Evolutionary conservation across 306 rosid genomes (phyloP).

Genomic region (Aeschynomene evenia): DNA sequence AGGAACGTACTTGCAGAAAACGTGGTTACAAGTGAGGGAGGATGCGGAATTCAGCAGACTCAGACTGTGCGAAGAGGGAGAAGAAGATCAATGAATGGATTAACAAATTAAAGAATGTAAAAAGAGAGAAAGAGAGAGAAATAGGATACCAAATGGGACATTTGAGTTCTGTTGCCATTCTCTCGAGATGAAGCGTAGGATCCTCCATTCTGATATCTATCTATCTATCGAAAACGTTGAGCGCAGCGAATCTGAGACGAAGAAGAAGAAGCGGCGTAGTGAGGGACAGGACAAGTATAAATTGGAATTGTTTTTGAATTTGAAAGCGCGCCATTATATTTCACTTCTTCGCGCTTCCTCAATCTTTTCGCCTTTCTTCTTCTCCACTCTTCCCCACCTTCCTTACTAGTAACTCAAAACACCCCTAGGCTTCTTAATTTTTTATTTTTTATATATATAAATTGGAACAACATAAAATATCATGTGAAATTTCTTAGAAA

Average conservation of each 20-base stretch:
- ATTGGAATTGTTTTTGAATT: background rate
- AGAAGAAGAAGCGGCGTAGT: no score
- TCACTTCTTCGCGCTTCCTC: background rate
- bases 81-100: background rate
- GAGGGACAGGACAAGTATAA: no score
- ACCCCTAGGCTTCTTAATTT: background rate
- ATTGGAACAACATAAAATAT: no score
- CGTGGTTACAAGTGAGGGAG: slow-evolving; percentile 83
- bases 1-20: slow-evolving; percentile 78
- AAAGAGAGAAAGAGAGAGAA: background rate
- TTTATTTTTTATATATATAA: no score
- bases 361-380: background rate
- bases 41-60: slow-evolving; percentile 59
- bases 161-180: slow-evolving; percentile 82
- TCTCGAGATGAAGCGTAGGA: slow-evolving; percentile 49
- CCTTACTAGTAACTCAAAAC: background rate
- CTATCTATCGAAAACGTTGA: no score
- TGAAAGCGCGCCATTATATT: background rate
- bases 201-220: slow-evolving; percentile 55
- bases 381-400: background rate
- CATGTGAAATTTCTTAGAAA: no score
- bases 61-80: slow-evolving; percentile 45
- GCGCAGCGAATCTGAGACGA: no score
- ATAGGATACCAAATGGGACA: slow-evolving; percentile 82
- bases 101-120: background rate